Conservation (phyloP, 179 eudicot genomes). For the Nepenthes alata region DNA sequence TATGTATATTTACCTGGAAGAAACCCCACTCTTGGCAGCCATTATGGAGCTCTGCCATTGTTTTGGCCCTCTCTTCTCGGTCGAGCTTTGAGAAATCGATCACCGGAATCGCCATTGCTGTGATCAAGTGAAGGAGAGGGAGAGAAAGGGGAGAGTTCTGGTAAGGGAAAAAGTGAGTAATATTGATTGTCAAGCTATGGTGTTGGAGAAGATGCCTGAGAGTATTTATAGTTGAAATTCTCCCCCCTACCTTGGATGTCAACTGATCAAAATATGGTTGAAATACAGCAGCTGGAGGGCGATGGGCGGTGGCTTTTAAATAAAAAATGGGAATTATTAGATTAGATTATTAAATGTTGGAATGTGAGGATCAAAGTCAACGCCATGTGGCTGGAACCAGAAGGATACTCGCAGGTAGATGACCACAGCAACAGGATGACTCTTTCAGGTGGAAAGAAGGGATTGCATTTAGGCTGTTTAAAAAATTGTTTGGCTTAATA, state of each 20-base stretch:
- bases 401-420: too few species aligned
- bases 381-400: too few species aligned
- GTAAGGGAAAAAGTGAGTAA: background rate
- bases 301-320: too few species aligned
- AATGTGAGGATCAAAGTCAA: too few species aligned
- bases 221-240: constrained; percentile 33
- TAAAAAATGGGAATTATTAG: too few species aligned
- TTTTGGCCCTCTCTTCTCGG: constrained; percentile 63
- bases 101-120: constrained; percentile 74
- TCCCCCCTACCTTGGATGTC: constrained; percentile 21
- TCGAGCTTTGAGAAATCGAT: constrained; percentile 82
- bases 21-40: constrained; percentile 92
- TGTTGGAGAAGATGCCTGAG: background rate
- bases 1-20: constrained; percentile 48
- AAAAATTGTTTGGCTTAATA: too few species aligned
- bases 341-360: too few species aligned
- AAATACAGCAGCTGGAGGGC: too few species aligned
- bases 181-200: background rate
- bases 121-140: background rate
- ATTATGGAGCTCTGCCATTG: constrained; percentile 62
- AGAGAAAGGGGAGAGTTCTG: constrained; percentile 3
- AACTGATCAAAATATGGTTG: too few species aligned
- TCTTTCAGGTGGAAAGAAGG: too few species aligned
- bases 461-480: too few species aligned
- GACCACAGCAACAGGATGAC: too few species aligned